These are phyloP conservation scores for Pezicula radicicola DNA, from an alignment of 2,329 filamentous ascomycete species.

Conservation along the genomic window DNA sequence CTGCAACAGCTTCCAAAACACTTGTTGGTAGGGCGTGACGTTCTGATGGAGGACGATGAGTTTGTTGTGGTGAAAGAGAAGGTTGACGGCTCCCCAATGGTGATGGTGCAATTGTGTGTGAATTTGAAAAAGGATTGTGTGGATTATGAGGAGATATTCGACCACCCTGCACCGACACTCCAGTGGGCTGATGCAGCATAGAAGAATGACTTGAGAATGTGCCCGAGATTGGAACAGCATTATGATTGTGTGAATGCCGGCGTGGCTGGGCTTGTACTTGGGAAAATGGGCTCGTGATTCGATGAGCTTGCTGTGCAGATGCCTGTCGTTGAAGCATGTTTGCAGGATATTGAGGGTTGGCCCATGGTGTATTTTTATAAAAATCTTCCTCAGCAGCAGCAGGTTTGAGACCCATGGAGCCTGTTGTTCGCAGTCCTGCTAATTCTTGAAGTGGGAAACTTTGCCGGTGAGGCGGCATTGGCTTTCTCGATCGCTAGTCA, in stretches of 20 bases:
- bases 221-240: slow-evolving; percentile 25
- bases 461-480: slow-evolving; percentile 15
- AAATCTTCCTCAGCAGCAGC: slow-evolving; percentile 84
- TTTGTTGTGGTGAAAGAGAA: slow-evolving; percentile 28
- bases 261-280: slow-evolving; percentile 28
- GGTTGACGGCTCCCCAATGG: slow-evolving; percentile 28
- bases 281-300: slow-evolving; percentile 31
- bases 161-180: slow-evolving; percentile 17
- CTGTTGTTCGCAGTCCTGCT: slow-evolving; percentile 25
- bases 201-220: slow-evolving; percentile 26
- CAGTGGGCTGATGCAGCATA: slow-evolving; percentile 21
- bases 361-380: slow-evolving; percentile 87
- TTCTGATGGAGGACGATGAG: slow-evolving; percentile 14
- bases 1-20: slow-evolving; percentile 5
- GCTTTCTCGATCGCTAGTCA: slow-evolving; percentile 23
- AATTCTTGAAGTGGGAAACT: slow-evolving; percentile 27
- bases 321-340: slow-evolving; percentile 37
- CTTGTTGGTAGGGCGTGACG: slow-evolving; percentile 6
- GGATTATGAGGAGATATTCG: slow-evolving; percentile 27
- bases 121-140: slow-evolving; percentile 27
- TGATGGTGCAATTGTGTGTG: slow-evolving; percentile 26
- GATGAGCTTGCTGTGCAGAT: slow-evolving; percentile 33
- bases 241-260: slow-evolving; percentile 35
- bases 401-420: slow-evolving; percentile 42
- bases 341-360: slow-evolving; percentile 76